Conservation (phyloP, 2,329 filamentous ascomycete species). For the Ophiosphaerella korrae region DNA sequence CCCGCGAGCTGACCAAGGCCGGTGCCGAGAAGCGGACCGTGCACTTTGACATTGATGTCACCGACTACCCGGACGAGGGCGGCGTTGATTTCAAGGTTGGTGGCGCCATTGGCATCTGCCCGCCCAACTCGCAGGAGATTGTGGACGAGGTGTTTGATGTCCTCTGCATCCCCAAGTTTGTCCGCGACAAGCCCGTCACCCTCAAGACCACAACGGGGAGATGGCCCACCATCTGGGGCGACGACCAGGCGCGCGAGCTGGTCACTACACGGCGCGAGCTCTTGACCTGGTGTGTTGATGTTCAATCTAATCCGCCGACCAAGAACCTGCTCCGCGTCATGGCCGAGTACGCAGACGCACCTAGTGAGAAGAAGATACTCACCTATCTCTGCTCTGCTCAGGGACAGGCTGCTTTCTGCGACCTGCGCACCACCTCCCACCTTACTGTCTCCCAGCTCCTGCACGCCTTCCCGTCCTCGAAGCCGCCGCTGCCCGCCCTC, state of each 20-base stretch:
- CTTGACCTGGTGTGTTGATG: slow-evolving; percentile 93
- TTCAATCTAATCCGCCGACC: slow-evolving; percentile 89
- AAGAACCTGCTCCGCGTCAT: slow-evolving; percentile 85
- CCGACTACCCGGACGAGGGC: slow-evolving; percentile 84
- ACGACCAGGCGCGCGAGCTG: slow-evolving; percentile 83
- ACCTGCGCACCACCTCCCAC: slow-evolving; percentile 84
- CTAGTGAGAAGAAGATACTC: slow-evolving; percentile 87
- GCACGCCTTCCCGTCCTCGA: slow-evolving; percentile 87
- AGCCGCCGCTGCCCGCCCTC: slow-evolving; percentile 82
- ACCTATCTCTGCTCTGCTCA: slow-evolving; percentile 85
- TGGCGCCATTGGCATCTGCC: slow-evolving; percentile 90
- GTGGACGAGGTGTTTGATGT: slow-evolving; percentile 86
- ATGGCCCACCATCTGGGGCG: slow-evolving; percentile 98
- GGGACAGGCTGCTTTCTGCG: slow-evolving; percentile 90
- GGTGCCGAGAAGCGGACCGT: slow-evolving; percentile 97
- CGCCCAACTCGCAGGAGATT: slow-evolving; percentile 76
- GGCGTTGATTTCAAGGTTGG: slow-evolving; percentile 95
- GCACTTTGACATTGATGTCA: slow-evolving; percentile 96
- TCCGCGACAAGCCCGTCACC: slow-evolving; percentile 82
- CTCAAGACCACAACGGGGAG: slow-evolving; percentile 80
- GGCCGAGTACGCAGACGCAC: slow-evolving; percentile 79
- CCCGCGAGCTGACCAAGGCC: slow-evolving; percentile 82
- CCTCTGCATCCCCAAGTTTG: slow-evolving; percentile 77
- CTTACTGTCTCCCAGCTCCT: slow-evolving; percentile 85
- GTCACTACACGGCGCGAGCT: slow-evolving; percentile 87